Conservation (phyloP, 1,139 yeast genomes). For the Candida labiduridarum region DNA sequence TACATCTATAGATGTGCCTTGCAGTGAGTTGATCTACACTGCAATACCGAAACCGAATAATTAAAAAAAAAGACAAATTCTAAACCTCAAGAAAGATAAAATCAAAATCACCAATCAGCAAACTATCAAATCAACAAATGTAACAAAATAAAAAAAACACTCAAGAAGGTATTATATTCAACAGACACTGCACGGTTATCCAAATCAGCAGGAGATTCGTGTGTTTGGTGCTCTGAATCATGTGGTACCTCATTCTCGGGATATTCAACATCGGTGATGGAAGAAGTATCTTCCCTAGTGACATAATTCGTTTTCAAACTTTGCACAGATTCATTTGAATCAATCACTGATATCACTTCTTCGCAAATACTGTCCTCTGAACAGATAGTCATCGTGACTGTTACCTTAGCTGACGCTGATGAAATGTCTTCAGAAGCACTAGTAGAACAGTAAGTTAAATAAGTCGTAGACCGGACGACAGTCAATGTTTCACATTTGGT, state of each 20-base stretch:
- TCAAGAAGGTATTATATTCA: too few relatives aligned
- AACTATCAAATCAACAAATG: too few relatives aligned
- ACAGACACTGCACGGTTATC: too few relatives aligned
- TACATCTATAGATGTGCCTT: too few relatives aligned
- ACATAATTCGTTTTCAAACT: background rate
- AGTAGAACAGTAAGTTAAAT: background rate
- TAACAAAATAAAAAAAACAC: background rate
- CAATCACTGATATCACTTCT: background rate
- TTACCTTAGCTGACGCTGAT: background rate
- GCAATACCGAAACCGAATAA: background rate
- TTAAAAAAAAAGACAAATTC: background rate
- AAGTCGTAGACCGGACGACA: background rate
- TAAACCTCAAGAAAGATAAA: background rate
- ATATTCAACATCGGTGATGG: background rate
- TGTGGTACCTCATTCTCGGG: too few relatives aligned
- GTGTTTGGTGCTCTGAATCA: too few relatives aligned
- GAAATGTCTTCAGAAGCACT: background rate
- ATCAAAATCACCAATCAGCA: background rate
- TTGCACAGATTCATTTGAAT: background rate
- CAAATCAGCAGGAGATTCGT: too few relatives aligned
- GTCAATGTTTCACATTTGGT: background rate
- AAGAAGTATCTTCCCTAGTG: background rate
- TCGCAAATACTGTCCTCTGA: background rate
- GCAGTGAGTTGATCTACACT: too few relatives aligned
- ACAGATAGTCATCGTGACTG: background rate